phyloP scores from a whole-genome alignment of 139 green algal genomes.

The Mychonastes homosphaera region DNA sequence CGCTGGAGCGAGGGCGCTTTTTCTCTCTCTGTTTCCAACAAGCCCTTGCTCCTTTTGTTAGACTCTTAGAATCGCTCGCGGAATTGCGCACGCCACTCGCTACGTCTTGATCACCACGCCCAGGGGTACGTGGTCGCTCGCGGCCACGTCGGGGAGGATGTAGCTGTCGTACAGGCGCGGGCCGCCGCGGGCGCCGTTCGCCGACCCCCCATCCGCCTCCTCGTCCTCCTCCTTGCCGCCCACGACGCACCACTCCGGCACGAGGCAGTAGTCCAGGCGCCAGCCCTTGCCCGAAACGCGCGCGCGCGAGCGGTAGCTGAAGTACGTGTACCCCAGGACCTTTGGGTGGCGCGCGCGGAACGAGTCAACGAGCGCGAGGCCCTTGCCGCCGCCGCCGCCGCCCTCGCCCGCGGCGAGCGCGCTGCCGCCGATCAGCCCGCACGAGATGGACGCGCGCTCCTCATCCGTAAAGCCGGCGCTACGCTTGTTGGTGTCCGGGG shows the following conservation, averaged over 20 bases:
- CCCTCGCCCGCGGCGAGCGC: neutral
- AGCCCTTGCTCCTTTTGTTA: too few relatives aligned
- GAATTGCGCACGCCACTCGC: too few relatives aligned
- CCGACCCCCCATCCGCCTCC: neutral
- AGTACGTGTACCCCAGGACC: slow-evolving; percentile 62
- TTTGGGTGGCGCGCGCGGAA: slow-evolving; percentile 49
- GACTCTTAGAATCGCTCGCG: too few relatives aligned
- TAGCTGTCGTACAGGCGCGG: slow-evolving; percentile 44
- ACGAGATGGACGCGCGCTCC: neutral
- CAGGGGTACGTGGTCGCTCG: slow-evolving; percentile 34
- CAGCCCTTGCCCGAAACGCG: slow-evolving; percentile 47
- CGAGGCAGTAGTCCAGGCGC: slow-evolving; percentile 70
- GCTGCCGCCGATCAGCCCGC: too few relatives aligned
- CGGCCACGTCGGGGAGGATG: slow-evolving; percentile 42
- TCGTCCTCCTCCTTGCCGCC: neutral
- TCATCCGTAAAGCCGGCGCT: slow-evolving; percentile 62
- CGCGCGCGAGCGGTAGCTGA: slow-evolving; percentile 34
- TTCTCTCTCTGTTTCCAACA: too few relatives aligned
- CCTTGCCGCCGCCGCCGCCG: neutral
- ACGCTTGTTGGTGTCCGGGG: slow-evolving; percentile 55
- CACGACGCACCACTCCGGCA: slow-evolving; percentile 12
- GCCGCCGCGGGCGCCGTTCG: neutral
- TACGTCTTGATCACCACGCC: slow-evolving; percentile 27
- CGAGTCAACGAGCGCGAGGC: slow-evolving; percentile 39
- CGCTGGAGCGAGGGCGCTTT: too few relatives aligned